Base-by-base conservation (phyloP, 345 rosid species). In the Excoecaria cochinchinensis region DNA sequence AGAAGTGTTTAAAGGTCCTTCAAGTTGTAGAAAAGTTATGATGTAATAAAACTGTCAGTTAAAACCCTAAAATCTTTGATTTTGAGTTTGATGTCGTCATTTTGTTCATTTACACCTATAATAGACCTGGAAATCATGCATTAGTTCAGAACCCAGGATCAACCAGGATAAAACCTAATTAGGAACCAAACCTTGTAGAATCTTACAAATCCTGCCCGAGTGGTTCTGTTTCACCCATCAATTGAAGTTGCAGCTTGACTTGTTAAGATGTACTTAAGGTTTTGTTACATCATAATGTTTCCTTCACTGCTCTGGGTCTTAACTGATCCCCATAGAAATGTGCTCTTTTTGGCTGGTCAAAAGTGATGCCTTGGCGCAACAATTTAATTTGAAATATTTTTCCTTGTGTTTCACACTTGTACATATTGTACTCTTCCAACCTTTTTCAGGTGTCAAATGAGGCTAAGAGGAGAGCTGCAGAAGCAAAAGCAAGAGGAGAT, bases 401-500 rank as follows among this genome's bases (percentile, higher is more conserved):
- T 40, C 21, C 61, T 38, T 61, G 21, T 36, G n/a, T 15, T 58
- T 66, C 17, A 9, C 4, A 31, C 61, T 31, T 19, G 14, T 65
- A 24, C 39, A 39, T 57, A 21, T 66, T 55, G 19, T 8, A 55
- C 17, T 42, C 22, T 13, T 39, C 15, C 15, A 65, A 69, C 55
- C 70, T 72, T 62, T 31, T 74, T 66, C 85, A 92, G 97, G 95
- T 90, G 76, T 76, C 90, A n/a, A 86, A 86, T 40, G 97, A 92
- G 85, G 87, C 88, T 47, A 92, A 89, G 84, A 82, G 80, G 76
- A 92, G 86, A 85, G 94, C 95, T 24, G 95, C 89, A 14, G 94
- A 92, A 85, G 95, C 99, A 24, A 95, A 95, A 89, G 82, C 89
- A 66, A 90, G 99, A 89, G 99, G 93, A 83, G 89, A 88, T 44